Base-by-base conservation (phyloP, 1,284 basidiomycete species). In the Sanghuangporus sanghuang region DNA sequence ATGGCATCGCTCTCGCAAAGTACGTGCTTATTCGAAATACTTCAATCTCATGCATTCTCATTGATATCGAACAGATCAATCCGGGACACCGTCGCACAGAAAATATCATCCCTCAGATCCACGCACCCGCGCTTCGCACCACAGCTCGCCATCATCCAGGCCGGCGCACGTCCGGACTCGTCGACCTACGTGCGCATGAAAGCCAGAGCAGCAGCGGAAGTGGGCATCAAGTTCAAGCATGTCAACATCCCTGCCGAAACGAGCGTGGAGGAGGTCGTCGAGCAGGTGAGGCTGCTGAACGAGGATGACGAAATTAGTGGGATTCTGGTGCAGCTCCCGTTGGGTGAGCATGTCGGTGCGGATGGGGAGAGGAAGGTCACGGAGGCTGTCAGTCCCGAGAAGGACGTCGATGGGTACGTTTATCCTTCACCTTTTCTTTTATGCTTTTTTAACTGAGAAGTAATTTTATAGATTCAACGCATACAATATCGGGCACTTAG, bases 161-260 rank as follows among this genome's bases (percentile, higher is more conserved):
- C 95, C 61, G 97, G 97, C 59, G 85, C 86, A 39, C 88, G 92
- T 67, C 89, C 93, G 46, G 96, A 98, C 73, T 98, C 95, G 7
- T 81, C 82, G 39, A 90, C 91, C 60, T 99, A 99, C 78, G 91
- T 99, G 68, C 93, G 94, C 72, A 98, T 98, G 96, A 99, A 99
- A 79, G 82, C 86, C 59, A 97, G 96, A 76, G 97, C 97, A 11
- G 93, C 96, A 27, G 88, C 95, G 71, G 95, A 99, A 78, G 92
- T 93, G 69, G 96, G 96, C 65, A 95, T 99, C 80, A 85, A 83
- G 66, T 92, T 92, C 76, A 86, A 89, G 64, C 95, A 98, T 75
- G 79, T 98, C 71, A 75, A 77, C 16, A 75, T 97, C 39, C 85
- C 91, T 14, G 89, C 85, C 57, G 87, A 90, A 64, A 81, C 86